Evolutionary conservation across 164 flowering plant species (phyloP), one percentile per base, ranked within the genome.

Genomic region (Cinnamomum chago): DNA sequence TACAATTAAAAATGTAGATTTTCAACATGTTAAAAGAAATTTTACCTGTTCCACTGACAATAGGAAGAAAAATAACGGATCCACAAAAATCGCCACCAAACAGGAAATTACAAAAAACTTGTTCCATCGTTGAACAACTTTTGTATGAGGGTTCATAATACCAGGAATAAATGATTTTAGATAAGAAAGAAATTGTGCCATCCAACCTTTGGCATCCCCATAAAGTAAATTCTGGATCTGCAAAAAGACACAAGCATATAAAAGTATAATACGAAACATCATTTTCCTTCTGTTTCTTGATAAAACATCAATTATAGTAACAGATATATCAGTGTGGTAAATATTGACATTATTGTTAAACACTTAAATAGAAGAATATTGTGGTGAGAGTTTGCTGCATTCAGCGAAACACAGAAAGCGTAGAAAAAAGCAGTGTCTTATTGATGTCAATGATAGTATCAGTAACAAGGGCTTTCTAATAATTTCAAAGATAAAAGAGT

Each of bases 151-250:
- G 74, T 92, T 91, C 90, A 92, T 91, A 67, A 95, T 85, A 18
- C 92, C 91, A 64, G 91, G 92, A 76, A 89, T 27, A 79, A 73
- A 74, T 58, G 85, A 73, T 25, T 27, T 27, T 30, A 90, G 27
- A 73, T 78, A 79, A 70, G 90, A 85, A 23, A 69, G 73, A 58
- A 82, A 79, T 81, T 88, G 89, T 85, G 81, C 85, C 9, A 85
- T 89, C 88, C 92, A 88, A 50, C 97, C 93, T 85, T 87, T 95
- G 17, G 93, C 93, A 77, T 89, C 98, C 35, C 94, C 95, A 76
- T 90, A 85, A n/a, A 89, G 77, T 65, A 80, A 83, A 85, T 81
- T 83, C 60, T 88, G 92, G 75, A 94, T 88, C 98, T 94, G 86
- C 78, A 84, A 72, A 77, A 11, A 78, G 72, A 67, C 7, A 28